Base-by-base conservation (phyloP, 2,329 filamentous ascomycete genomes). In the Penicillium sp. region DNA sequence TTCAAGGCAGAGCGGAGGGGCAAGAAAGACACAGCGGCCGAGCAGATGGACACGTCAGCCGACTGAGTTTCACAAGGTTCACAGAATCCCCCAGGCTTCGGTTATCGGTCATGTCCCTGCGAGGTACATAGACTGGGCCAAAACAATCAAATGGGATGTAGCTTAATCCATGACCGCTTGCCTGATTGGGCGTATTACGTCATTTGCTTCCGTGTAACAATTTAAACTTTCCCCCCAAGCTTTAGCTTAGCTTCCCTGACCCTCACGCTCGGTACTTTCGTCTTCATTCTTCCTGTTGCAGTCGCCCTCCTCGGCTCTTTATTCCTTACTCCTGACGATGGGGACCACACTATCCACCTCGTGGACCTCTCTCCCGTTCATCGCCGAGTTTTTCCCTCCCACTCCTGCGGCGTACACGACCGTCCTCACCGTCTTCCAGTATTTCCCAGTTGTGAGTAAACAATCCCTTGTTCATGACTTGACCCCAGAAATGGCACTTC, bases 1-100 rank as follows among this genome's bases (percentile, higher is more conserved):
- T 90, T 86, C 77, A 86, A 84, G 69, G 76, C 78, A 2, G 82
- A 87, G 70, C 80, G 80, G 69, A 79, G 81, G 64, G 77, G 60
- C 55, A 53, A 55, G 57, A 58, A 62, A 59, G 54, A 61, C 43
- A 25, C 62, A 55, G 58, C 57, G 49, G 20, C 51, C 15, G 73
- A 77, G 25, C 58, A 54, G 35, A 79, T 79, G 77, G 77, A 79
- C 57, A 78, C 72, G 1, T 69, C 73, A 10, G 65, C 69, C 43
- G 70, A 62, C 58, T 76, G 31, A 31, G 31, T 31, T 31, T 31
- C 7, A 31, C 7, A 59, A 54, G 28, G 35, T 35, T 17, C 43
- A 47, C 25, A 31, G 34, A 20, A 6, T 22, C 5, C 7, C 2
- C 4, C n/a, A 10, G 28, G 2, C 17, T 20, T 35, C 4, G 34